phyloP scores from a whole-genome alignment of 495 filamentous ascomycete species.

The Parmelia sp. region DNA sequence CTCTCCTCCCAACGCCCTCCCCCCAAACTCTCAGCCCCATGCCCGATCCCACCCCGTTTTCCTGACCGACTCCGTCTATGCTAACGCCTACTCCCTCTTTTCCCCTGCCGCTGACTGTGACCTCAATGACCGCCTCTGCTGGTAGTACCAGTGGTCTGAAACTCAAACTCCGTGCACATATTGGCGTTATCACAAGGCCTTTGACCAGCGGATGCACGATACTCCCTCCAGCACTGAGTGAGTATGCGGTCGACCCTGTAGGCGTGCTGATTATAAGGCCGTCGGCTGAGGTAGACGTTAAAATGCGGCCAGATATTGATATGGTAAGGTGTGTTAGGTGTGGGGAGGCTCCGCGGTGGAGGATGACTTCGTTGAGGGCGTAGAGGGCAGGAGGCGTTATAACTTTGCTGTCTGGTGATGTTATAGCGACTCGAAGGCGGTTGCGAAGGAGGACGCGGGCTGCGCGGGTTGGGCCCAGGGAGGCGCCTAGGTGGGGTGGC shows the following conservation, averaged over 20 bases:
- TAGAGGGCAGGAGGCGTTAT: constrained; percentile 48
- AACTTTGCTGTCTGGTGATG: constrained; percentile 41
- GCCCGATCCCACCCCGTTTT: constrained; percentile 50
- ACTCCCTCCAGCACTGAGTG: constrained; percentile 81
- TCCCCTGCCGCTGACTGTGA: constrained; percentile 70
- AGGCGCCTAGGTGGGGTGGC: constrained; percentile 69
- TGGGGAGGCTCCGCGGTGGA: constrained; percentile 83
- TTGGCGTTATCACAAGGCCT: constrained; percentile 81
- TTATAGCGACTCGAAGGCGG: constrained; percentile 75
- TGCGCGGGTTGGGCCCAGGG: constrained; percentile 65
- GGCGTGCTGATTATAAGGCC: constrained; percentile 92
- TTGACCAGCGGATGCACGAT: constrained; percentile 92
- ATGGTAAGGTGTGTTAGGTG: constrained; percentile 89
- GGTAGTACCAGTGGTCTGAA: constrained; percentile 90
- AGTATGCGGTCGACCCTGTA: constrained; percentile 92
- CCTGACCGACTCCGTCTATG: constrained; percentile 68
- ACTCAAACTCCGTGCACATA: constrained; percentile 84
- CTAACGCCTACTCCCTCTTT: constrained; percentile 62
- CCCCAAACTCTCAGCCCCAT: constrained; percentile 76
- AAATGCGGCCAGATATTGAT: constrained; percentile 71
- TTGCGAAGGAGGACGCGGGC: constrained; percentile 80
- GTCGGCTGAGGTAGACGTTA: constrained; percentile 90
- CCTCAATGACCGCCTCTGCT: constrained; percentile 71
- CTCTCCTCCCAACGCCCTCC: constrained; percentile 63
- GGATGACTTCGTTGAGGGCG: constrained; percentile 90